Evolutionary conservation across 371 early-diverging fungal genomes (phyloP).

Genomic region (Mucor lusitanicus): DNA sequence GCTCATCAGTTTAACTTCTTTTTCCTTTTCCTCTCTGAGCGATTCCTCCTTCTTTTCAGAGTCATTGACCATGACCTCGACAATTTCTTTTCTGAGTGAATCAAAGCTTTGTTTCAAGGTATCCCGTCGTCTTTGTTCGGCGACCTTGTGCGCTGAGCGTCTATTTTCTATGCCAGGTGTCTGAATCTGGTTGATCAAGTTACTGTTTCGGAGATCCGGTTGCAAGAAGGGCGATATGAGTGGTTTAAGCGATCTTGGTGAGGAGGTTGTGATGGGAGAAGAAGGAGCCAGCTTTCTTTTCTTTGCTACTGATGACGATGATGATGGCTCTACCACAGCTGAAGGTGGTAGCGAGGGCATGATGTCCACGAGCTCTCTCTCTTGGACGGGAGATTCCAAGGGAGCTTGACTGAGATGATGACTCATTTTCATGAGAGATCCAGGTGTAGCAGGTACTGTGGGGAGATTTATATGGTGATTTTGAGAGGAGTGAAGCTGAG

Average conservation of each 20-base stretch:
- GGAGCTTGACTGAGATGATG: slow-evolving; percentile 3
- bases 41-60: background rate
- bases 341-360: slow-evolving; percentile 9
- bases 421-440: slow-evolving; percentile 52
- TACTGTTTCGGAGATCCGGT: slow-evolving; percentile 42
- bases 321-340: background rate
- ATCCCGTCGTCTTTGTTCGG: slow-evolving; percentile 91
- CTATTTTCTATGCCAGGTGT: slow-evolving; percentile 54
- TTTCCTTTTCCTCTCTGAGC: slow-evolving; percentile 36
- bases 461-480: background rate
- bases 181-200: background rate
- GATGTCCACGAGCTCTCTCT: background rate
- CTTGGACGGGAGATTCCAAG: background rate
- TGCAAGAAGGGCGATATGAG: slow-evolving; percentile 38
- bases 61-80: slow-evolving; percentile 54
- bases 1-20: slow-evolving; percentile 51
- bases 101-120: slow-evolving; percentile 86
- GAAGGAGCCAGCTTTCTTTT: slow-evolving; percentile 12
- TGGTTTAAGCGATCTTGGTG: slow-evolving; percentile 25
- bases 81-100: slow-evolving; percentile 65
- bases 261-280: background rate
- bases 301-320: background rate
- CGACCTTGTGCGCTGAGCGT: slow-evolving; percentile 74
- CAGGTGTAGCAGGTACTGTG: slow-evolving; percentile 52
- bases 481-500: slow-evolving; percentile 7